phyloP scores from a whole-genome alignment of 495 filamentous ascomycete genomes.

The Thermochaetoides thermophila region DNA sequence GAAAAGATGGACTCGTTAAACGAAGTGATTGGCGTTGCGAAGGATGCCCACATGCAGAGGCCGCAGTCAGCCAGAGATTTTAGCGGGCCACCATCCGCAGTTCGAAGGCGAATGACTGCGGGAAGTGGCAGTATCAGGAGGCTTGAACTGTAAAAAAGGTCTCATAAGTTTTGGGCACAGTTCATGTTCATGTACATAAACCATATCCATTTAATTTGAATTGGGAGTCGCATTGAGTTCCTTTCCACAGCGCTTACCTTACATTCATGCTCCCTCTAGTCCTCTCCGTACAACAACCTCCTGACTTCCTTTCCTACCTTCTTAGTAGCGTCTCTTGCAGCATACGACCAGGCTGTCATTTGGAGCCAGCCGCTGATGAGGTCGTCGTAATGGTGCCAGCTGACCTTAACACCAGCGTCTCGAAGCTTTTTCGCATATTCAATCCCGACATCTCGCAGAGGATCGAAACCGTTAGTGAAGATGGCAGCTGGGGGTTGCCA shows the following conservation, averaged over 20 bases:
- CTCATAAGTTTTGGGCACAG: no score
- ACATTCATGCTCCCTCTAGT: no score
- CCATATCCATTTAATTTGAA: no score
- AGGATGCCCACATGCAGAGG: neutral
- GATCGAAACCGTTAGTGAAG: slow-evolving; percentile 26
- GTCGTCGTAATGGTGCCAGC: slow-evolving; percentile 19
- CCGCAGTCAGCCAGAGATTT: slow-evolving; percentile 3
- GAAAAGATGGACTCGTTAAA: slow-evolving; percentile 18
- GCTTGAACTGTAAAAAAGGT: slow-evolving; percentile 5
- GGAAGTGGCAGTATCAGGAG: slow-evolving; percentile 8
- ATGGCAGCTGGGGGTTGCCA: slow-evolving; percentile 15
- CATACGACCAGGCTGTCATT: slow-evolving; percentile 23
- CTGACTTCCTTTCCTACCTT: neutral
- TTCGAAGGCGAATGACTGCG: slow-evolving; percentile 5
- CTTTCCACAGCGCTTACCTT: no score
- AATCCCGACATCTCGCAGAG: slow-evolving; percentile 23
- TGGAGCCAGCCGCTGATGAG: slow-evolving; percentile 23
- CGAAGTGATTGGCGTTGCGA: slow-evolving; percentile 5
- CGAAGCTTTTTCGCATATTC: slow-evolving; percentile 23
- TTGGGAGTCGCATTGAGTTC: no score
- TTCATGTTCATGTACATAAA: no score
- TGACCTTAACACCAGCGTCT: slow-evolving; percentile 15
- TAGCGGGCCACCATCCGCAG: neutral
- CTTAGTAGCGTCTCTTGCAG: slow-evolving; percentile 9
- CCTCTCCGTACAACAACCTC: neutral